phyloP scores from a whole-genome alignment of 345 rosid species.

The Turnera subulata region DNA sequence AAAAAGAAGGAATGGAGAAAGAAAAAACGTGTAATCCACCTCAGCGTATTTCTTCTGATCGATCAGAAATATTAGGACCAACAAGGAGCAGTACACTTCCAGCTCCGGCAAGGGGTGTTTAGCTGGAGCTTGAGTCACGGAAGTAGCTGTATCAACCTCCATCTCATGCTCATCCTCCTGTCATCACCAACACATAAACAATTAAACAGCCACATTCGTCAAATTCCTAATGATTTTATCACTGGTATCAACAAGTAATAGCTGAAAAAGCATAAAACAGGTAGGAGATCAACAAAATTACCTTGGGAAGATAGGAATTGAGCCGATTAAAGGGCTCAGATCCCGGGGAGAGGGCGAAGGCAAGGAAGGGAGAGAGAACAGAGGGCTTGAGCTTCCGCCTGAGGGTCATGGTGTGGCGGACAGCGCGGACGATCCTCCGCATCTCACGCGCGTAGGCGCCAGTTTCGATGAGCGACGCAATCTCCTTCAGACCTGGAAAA shows the following conservation, averaged over 20 bases:
- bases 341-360: slow-evolving; percentile 53
- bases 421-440: slow-evolving; percentile 65
- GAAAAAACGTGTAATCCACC: slow-evolving; percentile 28
- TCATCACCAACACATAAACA: slow-evolving; percentile 1
- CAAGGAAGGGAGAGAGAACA: slow-evolving; percentile 53
- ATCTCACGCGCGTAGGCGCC: slow-evolving; percentile 68
- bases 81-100: slow-evolving; percentile 66
- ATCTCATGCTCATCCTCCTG: slow-evolving; percentile 75
- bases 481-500: slow-evolving; percentile 70
- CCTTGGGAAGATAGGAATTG: slow-evolving; percentile 58
- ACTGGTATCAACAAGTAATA: too few species aligned
- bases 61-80: slow-evolving; percentile 68
- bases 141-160: slow-evolving; percentile 84
- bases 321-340: slow-evolving; percentile 58
- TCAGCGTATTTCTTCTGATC: slow-evolving; percentile 70
- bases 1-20: not conserved
- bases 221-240: not conserved
- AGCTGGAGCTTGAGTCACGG: slow-evolving; percentile 40
- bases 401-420: slow-evolving; percentile 57
- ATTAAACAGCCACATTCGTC: not conserved
- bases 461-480: slow-evolving; percentile 59
- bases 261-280: too few species aligned
- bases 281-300: slow-evolving; percentile 8
- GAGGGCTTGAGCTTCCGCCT: slow-evolving; percentile 55
- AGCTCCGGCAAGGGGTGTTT: slow-evolving; percentile 68